These are phyloP conservation scores for Dactylellina parvicollis DNA, from an alignment of 2,329 filamentous ascomycete species.

Conservation along the genomic window DNA sequence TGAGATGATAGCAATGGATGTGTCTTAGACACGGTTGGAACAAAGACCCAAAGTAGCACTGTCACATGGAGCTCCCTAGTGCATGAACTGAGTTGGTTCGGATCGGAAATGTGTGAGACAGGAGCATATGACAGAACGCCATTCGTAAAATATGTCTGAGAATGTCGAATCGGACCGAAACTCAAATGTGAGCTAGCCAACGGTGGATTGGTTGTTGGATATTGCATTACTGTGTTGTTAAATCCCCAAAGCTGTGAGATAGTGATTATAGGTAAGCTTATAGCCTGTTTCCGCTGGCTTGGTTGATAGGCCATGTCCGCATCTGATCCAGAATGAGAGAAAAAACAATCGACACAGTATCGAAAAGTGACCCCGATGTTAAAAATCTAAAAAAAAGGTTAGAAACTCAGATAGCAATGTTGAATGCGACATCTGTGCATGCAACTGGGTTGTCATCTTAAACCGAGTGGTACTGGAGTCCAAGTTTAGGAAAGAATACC, in stretches of 20 bases:
- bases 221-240: conserved; percentile 39
- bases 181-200: background rate
- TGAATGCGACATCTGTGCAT: too few species aligned
- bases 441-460: too few species aligned
- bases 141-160: conserved; percentile 1
- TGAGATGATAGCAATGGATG: background rate
- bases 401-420: too few species aligned
- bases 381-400: too few species aligned
- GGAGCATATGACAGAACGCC: background rate
- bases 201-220: conserved; percentile 25
- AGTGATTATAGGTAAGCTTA: background rate
- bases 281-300: background rate
- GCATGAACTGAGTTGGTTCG: background rate
- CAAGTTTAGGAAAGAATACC: too few species aligned
- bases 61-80: conserved; percentile 17
- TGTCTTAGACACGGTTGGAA: conserved; percentile 27
- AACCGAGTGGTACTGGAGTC: too few species aligned
- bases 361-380: too few species aligned
- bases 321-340: too few species aligned
- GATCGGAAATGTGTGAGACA: background rate
- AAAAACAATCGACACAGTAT: too few species aligned
- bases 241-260: background rate
- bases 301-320: too few species aligned
- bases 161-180: conserved; percentile 18
- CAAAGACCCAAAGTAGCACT: conserved; percentile 26